Conservation (phyloP, 1,284 basidiomycete genomes). For the Sanghuangporus sanghuang region DNA sequence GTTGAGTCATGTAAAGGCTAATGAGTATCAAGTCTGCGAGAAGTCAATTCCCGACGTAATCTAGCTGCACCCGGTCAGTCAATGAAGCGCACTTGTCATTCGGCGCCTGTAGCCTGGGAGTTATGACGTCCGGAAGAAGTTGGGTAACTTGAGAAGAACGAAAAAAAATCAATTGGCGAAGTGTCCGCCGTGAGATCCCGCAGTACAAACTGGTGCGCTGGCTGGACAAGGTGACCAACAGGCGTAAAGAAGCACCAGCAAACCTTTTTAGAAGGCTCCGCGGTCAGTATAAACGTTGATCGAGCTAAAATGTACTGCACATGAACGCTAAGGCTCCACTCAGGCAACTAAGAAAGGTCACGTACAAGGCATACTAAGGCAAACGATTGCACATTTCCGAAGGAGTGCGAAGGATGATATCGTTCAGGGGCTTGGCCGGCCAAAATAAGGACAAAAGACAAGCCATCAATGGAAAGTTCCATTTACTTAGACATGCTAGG, state of each 20-base stretch:
- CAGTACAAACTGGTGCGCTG: background rate
- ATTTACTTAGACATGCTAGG: constrained; percentile 5
- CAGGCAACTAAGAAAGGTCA: background rate
- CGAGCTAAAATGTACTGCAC: background rate
- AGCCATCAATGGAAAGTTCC: background rate
- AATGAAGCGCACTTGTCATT: background rate
- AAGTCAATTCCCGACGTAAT: background rate
- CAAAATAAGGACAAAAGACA: background rate
- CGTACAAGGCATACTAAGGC: background rate
- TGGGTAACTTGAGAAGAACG: background rate
- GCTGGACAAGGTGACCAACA: background rate
- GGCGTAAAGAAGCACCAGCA: background rate
- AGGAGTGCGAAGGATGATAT: background rate
- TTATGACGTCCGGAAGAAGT: constrained; percentile 1
- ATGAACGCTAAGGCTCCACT: background rate
- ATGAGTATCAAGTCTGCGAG: background rate
- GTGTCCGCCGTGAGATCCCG: background rate
- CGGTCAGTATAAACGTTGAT: background rate
- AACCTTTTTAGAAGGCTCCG: background rate
- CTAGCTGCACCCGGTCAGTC: background rate
- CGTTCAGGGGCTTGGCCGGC: background rate
- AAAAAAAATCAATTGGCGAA: background rate
- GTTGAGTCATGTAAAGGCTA: background rate
- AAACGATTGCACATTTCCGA: background rate
- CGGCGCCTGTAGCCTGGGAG: background rate